Conservation (phyloP, 73 alveolate genomes). For the Symbiodinium natans region DNA sequence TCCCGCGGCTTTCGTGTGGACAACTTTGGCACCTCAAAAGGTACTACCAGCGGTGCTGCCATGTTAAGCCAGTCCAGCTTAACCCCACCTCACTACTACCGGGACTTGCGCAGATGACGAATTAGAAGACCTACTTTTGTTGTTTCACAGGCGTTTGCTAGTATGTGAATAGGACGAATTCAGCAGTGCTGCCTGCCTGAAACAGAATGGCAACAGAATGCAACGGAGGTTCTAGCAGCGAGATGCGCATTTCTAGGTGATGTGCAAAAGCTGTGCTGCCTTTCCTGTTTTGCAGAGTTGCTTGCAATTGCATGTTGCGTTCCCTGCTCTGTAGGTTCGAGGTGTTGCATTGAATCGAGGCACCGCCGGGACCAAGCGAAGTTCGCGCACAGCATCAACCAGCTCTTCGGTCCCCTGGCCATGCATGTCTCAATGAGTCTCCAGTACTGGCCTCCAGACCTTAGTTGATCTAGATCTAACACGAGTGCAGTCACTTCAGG, state of each 20-base stretch:
- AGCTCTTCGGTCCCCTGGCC: conserved; percentile 13
- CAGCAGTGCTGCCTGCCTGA: not conserved
- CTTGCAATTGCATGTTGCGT: not conserved
- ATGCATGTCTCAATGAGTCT: too few relatives aligned
- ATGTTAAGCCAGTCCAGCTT: conserved; percentile 81
- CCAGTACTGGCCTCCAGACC: too few relatives aligned
- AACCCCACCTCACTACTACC: conserved; percentile 63
- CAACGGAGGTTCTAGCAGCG: not conserved
- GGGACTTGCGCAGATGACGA: conserved; percentile 7
- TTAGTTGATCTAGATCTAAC: too few relatives aligned
- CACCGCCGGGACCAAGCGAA: not conserved
- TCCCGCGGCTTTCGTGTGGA: conserved; percentile 6
- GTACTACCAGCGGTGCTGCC: not conserved
- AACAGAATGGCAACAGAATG: too few relatives aligned
- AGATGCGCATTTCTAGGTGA: not conserved
- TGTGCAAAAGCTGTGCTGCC: not conserved
- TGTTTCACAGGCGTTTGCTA: not conserved
- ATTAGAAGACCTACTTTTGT: not conserved
- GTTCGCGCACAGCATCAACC: not conserved
- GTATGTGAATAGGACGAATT: not conserved
- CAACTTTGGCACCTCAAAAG: not conserved
- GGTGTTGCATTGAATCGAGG: not conserved
- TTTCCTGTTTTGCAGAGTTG: not conserved
- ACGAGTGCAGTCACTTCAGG: too few relatives aligned
- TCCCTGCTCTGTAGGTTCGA: too few relatives aligned